Evolutionary conservation across 441 rosid genomes (phyloP).

Genomic region (Flueggea neowawraea): DNA sequence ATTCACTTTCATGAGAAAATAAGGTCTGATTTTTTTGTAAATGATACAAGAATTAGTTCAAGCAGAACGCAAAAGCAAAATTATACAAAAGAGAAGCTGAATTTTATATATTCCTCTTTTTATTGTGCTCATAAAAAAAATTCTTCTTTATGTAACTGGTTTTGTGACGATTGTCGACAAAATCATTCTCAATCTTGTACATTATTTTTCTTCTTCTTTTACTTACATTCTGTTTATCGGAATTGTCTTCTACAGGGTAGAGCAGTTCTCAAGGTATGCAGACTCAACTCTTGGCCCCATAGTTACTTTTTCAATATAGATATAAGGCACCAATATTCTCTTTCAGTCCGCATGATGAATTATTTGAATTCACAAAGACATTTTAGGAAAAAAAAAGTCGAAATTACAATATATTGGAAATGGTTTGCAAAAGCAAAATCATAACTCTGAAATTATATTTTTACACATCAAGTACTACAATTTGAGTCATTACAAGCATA

Average conservation of each 20-base stretch:
- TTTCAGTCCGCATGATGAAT: background rate
- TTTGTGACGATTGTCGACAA: too few species aligned
- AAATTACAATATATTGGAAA: too few species aligned
- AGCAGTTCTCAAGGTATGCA: slow-evolving; percentile 86
- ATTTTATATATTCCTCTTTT: background rate
- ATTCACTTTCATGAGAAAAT: slow-evolving; percentile 91
- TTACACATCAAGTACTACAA: too few species aligned
- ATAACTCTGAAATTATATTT: too few species aligned
- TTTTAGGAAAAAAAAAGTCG: too few species aligned
- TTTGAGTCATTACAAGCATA: too few species aligned
- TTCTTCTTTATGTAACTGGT: too few species aligned
- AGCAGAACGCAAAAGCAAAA: too few species aligned
- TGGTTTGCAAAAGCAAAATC: too few species aligned
- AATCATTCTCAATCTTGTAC: background rate
- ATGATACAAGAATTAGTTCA: slow-evolving; percentile 4
- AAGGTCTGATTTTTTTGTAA: slow-evolving; percentile 43
- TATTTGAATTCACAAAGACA: too few species aligned
- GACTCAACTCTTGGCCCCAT: slow-evolving; percentile 4
- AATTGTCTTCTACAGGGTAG: slow-evolving; percentile 64
- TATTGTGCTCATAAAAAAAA: background rate
- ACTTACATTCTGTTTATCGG: slow-evolving; percentile 20
- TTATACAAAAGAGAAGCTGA: too few species aligned
- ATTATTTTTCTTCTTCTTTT: background rate
- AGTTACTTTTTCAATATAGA: background rate
- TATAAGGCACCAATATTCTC: background rate